These are phyloP conservation scores for Alternaria burnsii DNA, from an alignment of 2,329 filamentous ascomycete genomes.

Conservation along the genomic window DNA sequence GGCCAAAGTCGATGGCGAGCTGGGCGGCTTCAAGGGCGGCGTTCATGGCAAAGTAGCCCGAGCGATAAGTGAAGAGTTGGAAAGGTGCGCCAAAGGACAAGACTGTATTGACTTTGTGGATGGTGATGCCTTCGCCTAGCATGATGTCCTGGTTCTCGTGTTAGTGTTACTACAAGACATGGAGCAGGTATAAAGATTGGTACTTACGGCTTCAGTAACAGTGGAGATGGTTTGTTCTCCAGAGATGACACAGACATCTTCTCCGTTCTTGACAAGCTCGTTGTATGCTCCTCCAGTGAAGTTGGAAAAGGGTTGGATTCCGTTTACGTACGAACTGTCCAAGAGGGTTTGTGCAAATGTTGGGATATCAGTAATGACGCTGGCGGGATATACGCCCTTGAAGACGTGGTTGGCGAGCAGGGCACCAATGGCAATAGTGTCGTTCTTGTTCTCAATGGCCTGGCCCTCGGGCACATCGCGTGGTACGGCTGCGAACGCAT, in stretches of 20 bases:
- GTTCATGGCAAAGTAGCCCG: constrained; percentile 38
- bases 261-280: constrained; percentile 52
- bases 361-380: constrained; percentile 48
- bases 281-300: constrained; percentile 67
- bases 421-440: constrained; percentile 50
- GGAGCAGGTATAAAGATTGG: not conserved
- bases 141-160: constrained; percentile 29
- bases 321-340: constrained; percentile 52
- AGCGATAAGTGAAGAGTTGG: constrained; percentile 38
- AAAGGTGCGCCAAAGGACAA: constrained; percentile 37
- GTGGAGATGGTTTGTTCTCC: constrained; percentile 60
- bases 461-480: constrained; percentile 36
- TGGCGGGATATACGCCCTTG: constrained; percentile 57
- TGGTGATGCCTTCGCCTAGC: constrained; percentile 37
- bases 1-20: constrained; percentile 33
- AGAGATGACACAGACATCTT: constrained; percentile 59
- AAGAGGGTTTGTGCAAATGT: constrained; percentile 59
- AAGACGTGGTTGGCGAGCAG: constrained; percentile 67
- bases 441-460: constrained; percentile 43
- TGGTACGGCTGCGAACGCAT: constrained; percentile 52
- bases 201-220: constrained; percentile 58
- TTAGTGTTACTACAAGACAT: not conserved
- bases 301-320: constrained; percentile 59
- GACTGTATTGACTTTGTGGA: constrained; percentile 39
- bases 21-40: constrained; percentile 20